Evolutionary conservation across 2,329 filamentous ascomycete genomes (phyloP).

Genomic region (Fusarium sp.): DNA sequence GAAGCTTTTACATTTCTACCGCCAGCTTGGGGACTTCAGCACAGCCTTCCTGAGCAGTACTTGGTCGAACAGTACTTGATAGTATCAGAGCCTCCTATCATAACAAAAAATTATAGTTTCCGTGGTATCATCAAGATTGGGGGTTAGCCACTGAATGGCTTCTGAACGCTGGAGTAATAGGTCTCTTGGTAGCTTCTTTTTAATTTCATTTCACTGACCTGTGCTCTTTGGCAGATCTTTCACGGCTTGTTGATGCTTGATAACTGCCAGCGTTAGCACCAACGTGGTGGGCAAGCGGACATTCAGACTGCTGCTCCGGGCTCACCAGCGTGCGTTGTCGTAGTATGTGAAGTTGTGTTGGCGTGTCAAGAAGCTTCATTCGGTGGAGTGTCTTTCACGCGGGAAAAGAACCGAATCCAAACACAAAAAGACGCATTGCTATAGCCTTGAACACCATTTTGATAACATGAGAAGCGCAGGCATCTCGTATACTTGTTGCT

Average conservation of each 20-base stretch:
- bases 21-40: not conserved
- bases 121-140: not conserved
- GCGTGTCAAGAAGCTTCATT: not conserved
- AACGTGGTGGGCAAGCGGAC: not conserved
- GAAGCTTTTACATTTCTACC: not conserved
- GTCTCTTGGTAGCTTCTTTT: accelerated
- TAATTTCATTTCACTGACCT: not conserved
- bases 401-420: not conserved
- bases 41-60: not conserved
- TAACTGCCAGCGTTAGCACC: not conserved
- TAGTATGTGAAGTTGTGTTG: not conserved
- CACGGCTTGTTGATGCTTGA: not conserved
- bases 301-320: not conserved
- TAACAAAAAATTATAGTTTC: not conserved
- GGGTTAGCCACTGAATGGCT: too few relatives aligned
- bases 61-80: not conserved
- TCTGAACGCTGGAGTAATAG: too few relatives aligned
- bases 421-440: not conserved
- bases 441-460: not conserved
- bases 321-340: not conserved
- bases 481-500: not conserved
- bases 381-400: not conserved
- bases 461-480: not conserved
- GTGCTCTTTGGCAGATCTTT: not conserved
- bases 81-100: not conserved